Evolutionary conservation across 768 basidiomycete species (phyloP).

Genomic region (Phylloporus rhodoxanthus): DNA sequence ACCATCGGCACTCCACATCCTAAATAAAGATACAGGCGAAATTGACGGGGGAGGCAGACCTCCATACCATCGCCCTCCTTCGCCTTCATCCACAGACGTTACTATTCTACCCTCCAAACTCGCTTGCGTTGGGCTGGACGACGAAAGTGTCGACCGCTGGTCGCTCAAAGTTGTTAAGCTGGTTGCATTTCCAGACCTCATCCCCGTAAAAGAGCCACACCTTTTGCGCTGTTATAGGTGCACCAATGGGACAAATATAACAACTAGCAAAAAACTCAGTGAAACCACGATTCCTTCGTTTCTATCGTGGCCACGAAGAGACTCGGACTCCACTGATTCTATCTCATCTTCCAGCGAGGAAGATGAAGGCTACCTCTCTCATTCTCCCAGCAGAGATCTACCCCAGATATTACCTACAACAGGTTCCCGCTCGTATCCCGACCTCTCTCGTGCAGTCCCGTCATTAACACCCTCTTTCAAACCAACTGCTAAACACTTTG

Average conservation of each 20-base stretch:
- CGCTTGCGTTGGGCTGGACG: slow-evolving; percentile 68
- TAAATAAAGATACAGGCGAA: slow-evolving; percentile 4
- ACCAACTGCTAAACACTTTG: slow-evolving; percentile 34
- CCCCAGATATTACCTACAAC: slow-evolving; percentile 31
- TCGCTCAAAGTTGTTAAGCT: slow-evolving; percentile 72
- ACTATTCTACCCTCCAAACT: slow-evolving; percentile 62
- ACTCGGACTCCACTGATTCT: slow-evolving; percentile 23
- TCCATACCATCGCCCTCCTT: slow-evolving; percentile 12
- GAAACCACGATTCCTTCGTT: slow-evolving; percentile 18
- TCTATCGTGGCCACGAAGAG: slow-evolving; percentile 18
- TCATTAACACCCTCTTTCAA: slow-evolving; percentile 30
- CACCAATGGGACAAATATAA: slow-evolving; percentile 3
- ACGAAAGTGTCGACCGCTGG: slow-evolving; percentile 67
- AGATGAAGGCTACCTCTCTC: slow-evolving; percentile 52
- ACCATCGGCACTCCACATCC: slow-evolving; percentile 6
- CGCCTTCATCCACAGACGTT: slow-evolving; percentile 53
- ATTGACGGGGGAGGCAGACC: slow-evolving; percentile 1
- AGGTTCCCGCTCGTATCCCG: slow-evolving; percentile 41
- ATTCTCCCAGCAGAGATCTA: slow-evolving; percentile 43
- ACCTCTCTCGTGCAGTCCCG: slow-evolving; percentile 32
- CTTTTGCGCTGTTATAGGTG: slow-evolving; percentile 3
- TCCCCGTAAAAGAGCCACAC: slow-evolving; percentile 31
- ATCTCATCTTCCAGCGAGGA: slow-evolving; percentile 33
- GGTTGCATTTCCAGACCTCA: slow-evolving; percentile 69
- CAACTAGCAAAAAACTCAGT: slow-evolving; percentile 6